Base-by-base conservation (phyloP, 805 yeast species). In the Candida pseudofarinosa region DNA sequence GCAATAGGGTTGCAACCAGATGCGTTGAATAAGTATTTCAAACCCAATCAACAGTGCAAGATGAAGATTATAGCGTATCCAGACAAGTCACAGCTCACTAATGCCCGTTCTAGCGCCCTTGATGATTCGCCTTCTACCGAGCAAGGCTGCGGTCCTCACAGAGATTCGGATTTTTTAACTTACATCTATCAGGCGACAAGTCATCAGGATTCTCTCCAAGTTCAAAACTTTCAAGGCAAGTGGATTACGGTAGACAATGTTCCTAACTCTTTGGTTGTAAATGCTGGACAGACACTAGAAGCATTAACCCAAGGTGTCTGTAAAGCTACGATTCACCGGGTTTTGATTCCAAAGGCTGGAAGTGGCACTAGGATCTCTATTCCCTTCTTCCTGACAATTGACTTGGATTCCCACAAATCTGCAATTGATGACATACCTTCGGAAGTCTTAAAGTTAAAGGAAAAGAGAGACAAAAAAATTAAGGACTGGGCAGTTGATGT, bases 91-190 rank as follows among this genome's bases (percentile, higher is more conserved):
- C 58, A 60, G 37, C 54, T 67, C 36, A 19, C 41, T 2, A 45
- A 37, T n/a, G 47, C 51, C 2, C 42, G 47, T 32, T 53, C 65
- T 23, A 51, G 46, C 5, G 65, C 62, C 1, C 44, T 60, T 19
- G 47, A 60, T 14, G 69, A 65, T 41, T 52, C 59, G 16, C 59
- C 62, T 12, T 49, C 58, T 6, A 52, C 63, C 3, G 54, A 48
- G 18, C 82, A 77, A 50, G 85, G 84, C 0, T 76, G 73, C 14
- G 85, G 86, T 1, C 82, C 85, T 3, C 88, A 83, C 53, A 71
- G 85, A 44, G 89, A 83, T 52, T 76, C 81, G 3, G 85, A 80
- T 42, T 67, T 81, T 52, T 53, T 81, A 20, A 81, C 86, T 0
- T 78, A 70, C 54, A 78, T 82, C 10, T 76, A 71, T 49, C 85